Conservation (phyloP, 176 grass and related monocot genomes). For the Bolboschoenus planiculmis region DNA sequence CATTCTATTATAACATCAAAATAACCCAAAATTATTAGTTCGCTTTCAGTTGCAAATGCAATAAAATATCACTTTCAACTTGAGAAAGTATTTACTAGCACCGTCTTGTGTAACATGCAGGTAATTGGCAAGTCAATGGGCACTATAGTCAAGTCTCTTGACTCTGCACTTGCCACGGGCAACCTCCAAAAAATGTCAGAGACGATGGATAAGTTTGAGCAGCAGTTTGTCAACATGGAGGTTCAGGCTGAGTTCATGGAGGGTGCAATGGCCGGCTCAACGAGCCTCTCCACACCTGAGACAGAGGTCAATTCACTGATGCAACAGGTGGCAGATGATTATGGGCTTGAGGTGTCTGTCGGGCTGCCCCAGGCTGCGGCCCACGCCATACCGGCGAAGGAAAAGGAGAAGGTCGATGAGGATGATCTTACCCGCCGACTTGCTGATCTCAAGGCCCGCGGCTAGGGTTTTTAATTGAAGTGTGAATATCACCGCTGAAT, state of each 20-base stretch:
- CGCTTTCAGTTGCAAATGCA: neutral
- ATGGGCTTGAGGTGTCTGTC: slow-evolving; percentile 85
- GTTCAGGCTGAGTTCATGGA: slow-evolving; percentile 99
- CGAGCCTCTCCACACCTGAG: slow-evolving; percentile 87
- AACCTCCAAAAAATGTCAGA: slow-evolving; percentile 99
- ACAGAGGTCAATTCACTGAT: slow-evolving; percentile 97
- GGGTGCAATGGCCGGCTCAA: slow-evolving; percentile 76
- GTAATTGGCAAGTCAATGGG: slow-evolving; percentile 88
- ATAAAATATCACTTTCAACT: neutral
- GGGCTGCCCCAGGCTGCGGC: slow-evolving; percentile 67
- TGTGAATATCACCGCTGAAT: neutral
- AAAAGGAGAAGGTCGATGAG: slow-evolving; percentile 91
- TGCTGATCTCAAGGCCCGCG: slow-evolving; percentile 74
- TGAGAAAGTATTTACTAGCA: neutral
- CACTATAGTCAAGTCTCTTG: slow-evolving; percentile 76
- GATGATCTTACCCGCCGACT: slow-evolving; percentile 82
- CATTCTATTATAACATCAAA: neutral
- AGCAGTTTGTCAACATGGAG: slow-evolving; percentile 97
- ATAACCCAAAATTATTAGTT: neutral
- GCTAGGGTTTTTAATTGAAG: slow-evolving; percentile 18
- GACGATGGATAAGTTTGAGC: slow-evolving; percentile 91
- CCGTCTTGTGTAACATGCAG: slow-evolving; percentile 65
- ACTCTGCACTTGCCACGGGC: slow-evolving; percentile 56
- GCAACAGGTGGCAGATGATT: slow-evolving; percentile 96
- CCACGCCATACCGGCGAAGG: slow-evolving; percentile 70